Base-by-base conservation (phyloP, 2,329 filamentous ascomycete genomes). In the Aspergillus thermomutatus region DNA sequence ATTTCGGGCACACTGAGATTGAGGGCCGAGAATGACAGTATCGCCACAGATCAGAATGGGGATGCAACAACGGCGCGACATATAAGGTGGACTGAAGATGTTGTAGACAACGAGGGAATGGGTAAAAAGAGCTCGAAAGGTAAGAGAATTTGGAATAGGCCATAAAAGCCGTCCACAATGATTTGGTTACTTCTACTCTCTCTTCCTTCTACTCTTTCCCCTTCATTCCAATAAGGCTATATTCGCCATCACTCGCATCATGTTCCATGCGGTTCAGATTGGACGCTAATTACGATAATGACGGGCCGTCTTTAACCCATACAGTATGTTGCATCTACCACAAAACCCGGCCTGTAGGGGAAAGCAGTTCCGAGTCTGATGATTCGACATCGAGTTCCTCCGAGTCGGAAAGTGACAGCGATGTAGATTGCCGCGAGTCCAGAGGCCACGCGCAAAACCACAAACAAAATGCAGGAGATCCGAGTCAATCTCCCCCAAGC, bases 301-400 rank as follows among this genome's bases (percentile, higher is more conserved):
- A 34, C 9, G 46, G 26, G 45, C 57, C 23, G 11, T 53, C 34
- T 17, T 50, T 50, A 14, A 19, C 17, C n/a, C 17, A 17, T 37
- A 17, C 49, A 96, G 94, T 97, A n/a, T 99, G 94, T 82, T 99
- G 94, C 75, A 99, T 99, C 74, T 99, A 97, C 77, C 93, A 97
- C 78, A 89, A 89, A 59, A 87, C 91, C 6, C 89, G 88, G 64
- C 84, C 82, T 10, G 86, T 91, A 3, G 91, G 89, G 71, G 93
- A 97, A 73, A 94, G 90, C 31, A 92, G 88, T 57, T 77, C 75
- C n/a, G 77, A 79, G 64, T 77, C 75, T 8, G 74, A 77, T 46
- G 75, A 75, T 14, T 72, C 74, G 14, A 82, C 80, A 23, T 86
- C 85, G 14, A 82, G 80, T 48, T 82, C 79, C 1, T 79, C 79